Evolutionary conservation across 768 basidiomycete genomes (phyloP), one percentile per base, ranked within the genome.

Genomic region (Russula griseocarnosa): DNA sequence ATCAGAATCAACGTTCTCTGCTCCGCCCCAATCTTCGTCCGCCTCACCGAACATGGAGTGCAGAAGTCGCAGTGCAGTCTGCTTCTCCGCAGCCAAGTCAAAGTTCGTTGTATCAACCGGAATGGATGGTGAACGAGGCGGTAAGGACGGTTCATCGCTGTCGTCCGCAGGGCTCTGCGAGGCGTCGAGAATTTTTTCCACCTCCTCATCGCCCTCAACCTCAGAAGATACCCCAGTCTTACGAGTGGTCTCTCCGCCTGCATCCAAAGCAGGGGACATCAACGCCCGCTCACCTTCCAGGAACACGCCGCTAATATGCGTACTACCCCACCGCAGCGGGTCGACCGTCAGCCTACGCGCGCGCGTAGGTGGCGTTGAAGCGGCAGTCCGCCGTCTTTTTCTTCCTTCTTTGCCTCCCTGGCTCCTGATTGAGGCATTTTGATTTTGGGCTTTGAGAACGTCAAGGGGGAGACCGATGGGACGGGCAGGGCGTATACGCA

Each of bases 281-380:
- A 34, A 22, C 42, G 61, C 30, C 5, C 30, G 49, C 10, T 38
- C 66, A 5, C 66, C 63, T 38, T 74, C 86, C 69, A 92, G 70
- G 73, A 90, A 87, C 26, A 82, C 74, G 3, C 89, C 91, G 62
- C 83, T 88, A 69, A 92, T 69, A 72, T 90, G 85, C 20, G 79
- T 78, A 49, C 88, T 86, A 26, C 84, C 87, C 79, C 84, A 92
- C 55, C 80, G 79, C 18, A 83, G 81, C 67, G 90, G 85, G 69
- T 93, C 90, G 67, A 94, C 92, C 51, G 79, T 84, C 62, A 79
- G 78, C 62, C 82, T 75, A 63, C 87, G 77, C 2, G 90, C 85
- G 20, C 90, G 79, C 10, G 73, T 72, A 42, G 81, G 83, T 0
- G 84, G 83, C n/a, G 78, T 78, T 60, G 81, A 50, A 72, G 32